Evolutionary conservation across 2,329 filamentous ascomycete genomes (phyloP), one percentile per base, ranked within the genome.

Genomic region (Diplodia corticola): DNA sequence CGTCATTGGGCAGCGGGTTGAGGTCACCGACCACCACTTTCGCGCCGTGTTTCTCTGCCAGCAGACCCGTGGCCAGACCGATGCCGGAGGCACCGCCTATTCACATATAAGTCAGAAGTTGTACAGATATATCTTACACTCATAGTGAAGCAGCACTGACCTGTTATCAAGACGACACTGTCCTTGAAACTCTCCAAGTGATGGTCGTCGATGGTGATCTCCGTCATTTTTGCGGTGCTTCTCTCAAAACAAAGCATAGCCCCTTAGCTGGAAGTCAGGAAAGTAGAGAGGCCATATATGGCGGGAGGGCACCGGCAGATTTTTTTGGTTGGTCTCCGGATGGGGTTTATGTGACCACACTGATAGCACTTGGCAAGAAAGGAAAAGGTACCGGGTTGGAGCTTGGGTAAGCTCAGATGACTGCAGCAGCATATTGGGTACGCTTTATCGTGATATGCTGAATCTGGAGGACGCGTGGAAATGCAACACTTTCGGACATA

Each of bases 61-160:
- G 76, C 10, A 82, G 73, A 6, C 82, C 80, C 1, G 86, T 87
- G 63, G 83, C 83, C 15, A 87, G 80, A 33, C 86, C 86, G 64
- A 89, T 89, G 20, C 87, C 87, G 2, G 85, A 86, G 0, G 83
- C 85, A 64, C 84, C 84, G 59, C 86, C 85, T 82, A 24, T 24
- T 35, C 12, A 5, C 37, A 37, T 33, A 15, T 20, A 5, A 5
- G 22, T 9, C 24, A 30, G 26, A 13, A 35, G 5, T 30, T 6
- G 1, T 22, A 15, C 20, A 17, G 12, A 13, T 3, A 10, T 5
- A 12, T 15, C 9, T 28, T 15, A 1, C 35, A 5, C 12, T 20
- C 13, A 22, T 59, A 22, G 28, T n/a, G n/a, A 17, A 26, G 26
- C n/a, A 17, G 4, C 9, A 59, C 63, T 22, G 75, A 84, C 83